A percentile compares a stretch with the other conserved stretches of the same genome.
Conservation (phyloP, 805 yeast genomes). For the Starmerella gropengiesseri region DNA sequence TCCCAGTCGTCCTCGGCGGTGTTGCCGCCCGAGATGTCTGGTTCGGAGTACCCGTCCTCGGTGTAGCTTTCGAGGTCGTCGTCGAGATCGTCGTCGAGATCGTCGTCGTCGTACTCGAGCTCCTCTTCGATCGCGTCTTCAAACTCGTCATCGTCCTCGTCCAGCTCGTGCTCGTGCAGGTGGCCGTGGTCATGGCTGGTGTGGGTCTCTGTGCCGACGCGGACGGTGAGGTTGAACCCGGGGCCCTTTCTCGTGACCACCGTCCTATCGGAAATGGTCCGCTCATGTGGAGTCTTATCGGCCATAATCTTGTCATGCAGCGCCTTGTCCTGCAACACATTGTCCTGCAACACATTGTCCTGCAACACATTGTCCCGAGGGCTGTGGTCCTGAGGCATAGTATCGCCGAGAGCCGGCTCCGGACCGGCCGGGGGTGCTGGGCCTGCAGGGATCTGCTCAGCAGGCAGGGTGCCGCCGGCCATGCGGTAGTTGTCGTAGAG, state of each 20-base stretch:
- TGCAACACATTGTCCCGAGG: too few species aligned
- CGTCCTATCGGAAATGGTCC: too few species aligned
- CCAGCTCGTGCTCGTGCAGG: not conserved
- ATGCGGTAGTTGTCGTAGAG: conserved; percentile 5
- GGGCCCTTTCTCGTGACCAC: not conserved
- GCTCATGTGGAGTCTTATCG: too few species aligned
- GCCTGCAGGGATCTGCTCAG: too few species aligned
- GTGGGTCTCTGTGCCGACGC: not conserved
- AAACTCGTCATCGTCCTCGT: not conserved
- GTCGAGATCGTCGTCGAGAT: conserved; percentile 13
- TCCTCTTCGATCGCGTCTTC: conserved; percentile 6
- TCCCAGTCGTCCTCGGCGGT: conserved; percentile 26
- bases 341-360: too few species aligned
- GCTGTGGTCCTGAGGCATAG: too few species aligned
- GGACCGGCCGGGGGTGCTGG: too few species aligned
- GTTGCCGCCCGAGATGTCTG: conserved; percentile 8
- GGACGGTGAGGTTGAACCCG: conserved; percentile 1
- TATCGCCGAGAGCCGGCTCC: too few species aligned
- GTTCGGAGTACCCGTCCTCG: conserved; percentile 3
- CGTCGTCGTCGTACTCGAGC: conserved; percentile 18
- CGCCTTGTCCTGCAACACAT: too few species aligned
- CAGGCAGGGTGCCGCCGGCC: too few species aligned
- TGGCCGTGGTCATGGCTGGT: not conserved
- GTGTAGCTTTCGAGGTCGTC: conserved; percentile 17
- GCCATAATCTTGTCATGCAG: too few species aligned